phyloP scores from a whole-genome alignment of 495 filamentous ascomycete species.

The Aspergillus campestris region DNA sequence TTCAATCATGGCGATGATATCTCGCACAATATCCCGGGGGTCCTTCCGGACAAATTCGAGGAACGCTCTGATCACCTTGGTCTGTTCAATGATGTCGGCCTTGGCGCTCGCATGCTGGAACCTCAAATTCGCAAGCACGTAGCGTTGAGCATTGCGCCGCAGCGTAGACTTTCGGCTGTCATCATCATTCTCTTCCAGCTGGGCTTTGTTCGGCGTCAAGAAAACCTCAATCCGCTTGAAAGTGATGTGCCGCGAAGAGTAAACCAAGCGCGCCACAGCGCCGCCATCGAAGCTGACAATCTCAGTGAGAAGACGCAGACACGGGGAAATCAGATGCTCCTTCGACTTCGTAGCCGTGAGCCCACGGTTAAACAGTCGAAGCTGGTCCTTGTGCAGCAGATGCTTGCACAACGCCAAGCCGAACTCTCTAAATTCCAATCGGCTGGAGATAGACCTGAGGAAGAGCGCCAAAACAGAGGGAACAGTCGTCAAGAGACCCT shows the following conservation, averaged over 20 bases:
- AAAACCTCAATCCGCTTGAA: conserved; percentile 61
- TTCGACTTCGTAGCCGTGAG: conserved; percentile 66
- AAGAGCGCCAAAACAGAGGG: conserved; percentile 69
- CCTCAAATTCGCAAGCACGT: conserved; percentile 64
- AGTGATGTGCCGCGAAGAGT: conserved; percentile 58
- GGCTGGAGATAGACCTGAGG: conserved; percentile 59
- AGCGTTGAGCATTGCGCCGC: conserved; percentile 65
- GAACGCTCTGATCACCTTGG: conserved; percentile 58
- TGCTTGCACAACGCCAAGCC: conserved; percentile 66
- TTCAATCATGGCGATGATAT: conserved; percentile 58
- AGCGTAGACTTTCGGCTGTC: conserved; percentile 56
- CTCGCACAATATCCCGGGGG: conserved; percentile 56
- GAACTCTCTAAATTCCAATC: conserved; percentile 60
- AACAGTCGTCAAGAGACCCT: conserved; percentile 63
- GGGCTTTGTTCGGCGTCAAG: conserved; percentile 34
- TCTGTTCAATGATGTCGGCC: conserved; percentile 63
- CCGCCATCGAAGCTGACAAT: conserved; percentile 75
- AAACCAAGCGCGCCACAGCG: conserved; percentile 59
- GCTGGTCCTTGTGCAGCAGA: conserved; percentile 62
- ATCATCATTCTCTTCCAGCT: conserved; percentile 43
- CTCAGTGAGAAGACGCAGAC: conserved; percentile 71
- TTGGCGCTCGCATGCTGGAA: conserved; percentile 63
- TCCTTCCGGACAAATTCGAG: conserved; percentile 66
- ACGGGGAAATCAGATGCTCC: conserved; percentile 77
- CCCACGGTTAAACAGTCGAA: conserved; percentile 62